These are phyloP conservation scores for Diplocarpon mali DNA, from an alignment of 2,329 filamentous ascomycete genomes.

Conservation along the genomic window DNA sequence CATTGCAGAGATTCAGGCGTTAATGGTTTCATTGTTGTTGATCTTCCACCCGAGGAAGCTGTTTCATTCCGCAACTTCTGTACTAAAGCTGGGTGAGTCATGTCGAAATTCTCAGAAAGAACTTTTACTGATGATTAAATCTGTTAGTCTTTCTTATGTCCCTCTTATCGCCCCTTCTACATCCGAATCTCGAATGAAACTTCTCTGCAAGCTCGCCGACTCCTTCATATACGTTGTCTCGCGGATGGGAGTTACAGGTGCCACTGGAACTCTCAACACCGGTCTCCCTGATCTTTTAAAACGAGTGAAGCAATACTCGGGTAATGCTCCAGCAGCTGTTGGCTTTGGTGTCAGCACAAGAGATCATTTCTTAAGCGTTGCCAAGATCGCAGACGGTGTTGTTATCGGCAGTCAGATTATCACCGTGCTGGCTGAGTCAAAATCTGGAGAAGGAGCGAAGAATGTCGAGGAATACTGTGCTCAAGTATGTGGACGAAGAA, in stretches of 20 bases:
- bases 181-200: constrained; percentile 84
- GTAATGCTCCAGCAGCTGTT: constrained; percentile 80
- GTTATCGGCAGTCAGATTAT: constrained; percentile 96
- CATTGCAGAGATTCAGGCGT: constrained; percentile 78
- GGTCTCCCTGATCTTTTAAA: constrained; percentile 72
- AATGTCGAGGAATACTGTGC: constrained; percentile 81
- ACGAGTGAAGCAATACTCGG: constrained; percentile 85
- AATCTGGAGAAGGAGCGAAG: constrained; percentile 53
- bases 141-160: constrained; percentile 73
- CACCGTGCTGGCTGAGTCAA: constrained; percentile 61
- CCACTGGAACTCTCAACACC: constrained; percentile 69
- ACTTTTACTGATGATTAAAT: too few species aligned
- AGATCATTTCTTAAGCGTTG: constrained; percentile 83
- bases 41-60: constrained; percentile 91
- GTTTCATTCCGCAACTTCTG: constrained; percentile 82
- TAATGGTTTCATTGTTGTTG: constrained; percentile 95
- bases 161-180: constrained; percentile 94
- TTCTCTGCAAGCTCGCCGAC: constrained; percentile 92
- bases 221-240: constrained; percentile 99
- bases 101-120: not conserved
- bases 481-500: constrained; percentile 49
- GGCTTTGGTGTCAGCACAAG: constrained; percentile 94
- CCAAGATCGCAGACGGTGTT: constrained; percentile 78
- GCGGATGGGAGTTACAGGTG: constrained; percentile 91
- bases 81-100: constrained; percentile 56